Evolutionary conservation across 1,284 basidiomycete genomes (phyloP), one percentile per base, ranked within the genome.

Genomic region (Ustilago curta): DNA sequence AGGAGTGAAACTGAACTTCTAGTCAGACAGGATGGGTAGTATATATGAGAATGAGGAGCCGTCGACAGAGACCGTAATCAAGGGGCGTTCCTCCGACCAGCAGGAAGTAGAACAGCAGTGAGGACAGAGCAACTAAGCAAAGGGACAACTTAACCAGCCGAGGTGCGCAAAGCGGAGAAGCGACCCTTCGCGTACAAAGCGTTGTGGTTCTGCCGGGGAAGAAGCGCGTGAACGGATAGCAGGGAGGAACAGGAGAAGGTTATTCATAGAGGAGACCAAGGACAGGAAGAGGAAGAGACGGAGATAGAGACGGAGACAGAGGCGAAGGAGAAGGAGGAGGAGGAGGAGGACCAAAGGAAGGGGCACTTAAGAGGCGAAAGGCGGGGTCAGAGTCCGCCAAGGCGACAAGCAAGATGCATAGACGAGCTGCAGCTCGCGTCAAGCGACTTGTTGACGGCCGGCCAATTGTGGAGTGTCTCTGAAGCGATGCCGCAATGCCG

Each of bases 31-130:
- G 27, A 48, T 2, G 47, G 47, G n/a, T 6, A 29, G 29, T 50
- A 50, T 50, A 50, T 35, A 50, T 50, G 49, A 50, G 35, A 21
- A 37, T 14, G 31, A 19, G 29, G n/a, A 19, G 9, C 27, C 31
- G 29, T n/a, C 27, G 47, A 48, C 27, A 14, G 47, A 19, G 5
- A 29, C 27, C 19, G n/a, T 27, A n/a, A 47, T 27, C 8, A 5
- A 31, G n/a, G 47, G 31, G 8, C 18, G 37, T 23, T 50, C 37
- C 12, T 50, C 48, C 48, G 48, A 18, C 11, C 12, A 50, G 48
- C 48, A 21, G 48, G 35, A 32, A 50, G 21, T 19, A 7, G 35
- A 50, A 18, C 19, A 48, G 47, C 23, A 45, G 45, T 8, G 45
- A 18, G 16, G 3, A 18, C 45, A 47, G 27, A 29, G 45, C 11